Conservation (phyloP, 129 eudicot species). For the Apium graveolens region DNA sequence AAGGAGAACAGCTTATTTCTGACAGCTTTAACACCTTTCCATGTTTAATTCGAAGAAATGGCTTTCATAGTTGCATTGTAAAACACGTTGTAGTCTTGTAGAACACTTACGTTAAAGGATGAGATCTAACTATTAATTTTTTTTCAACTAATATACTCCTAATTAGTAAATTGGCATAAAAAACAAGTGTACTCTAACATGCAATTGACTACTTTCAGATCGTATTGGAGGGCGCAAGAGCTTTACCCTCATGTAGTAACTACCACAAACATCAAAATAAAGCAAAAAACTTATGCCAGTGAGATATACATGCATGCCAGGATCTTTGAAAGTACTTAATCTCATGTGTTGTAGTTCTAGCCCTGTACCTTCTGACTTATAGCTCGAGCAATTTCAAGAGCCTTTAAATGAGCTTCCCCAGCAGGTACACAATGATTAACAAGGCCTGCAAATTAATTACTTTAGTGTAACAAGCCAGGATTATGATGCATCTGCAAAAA, state of each 20-base stretch:
- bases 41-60: background rate
- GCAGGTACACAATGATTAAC: constrained; percentile 76
- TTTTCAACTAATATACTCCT: background rate
- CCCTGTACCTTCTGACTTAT: constrained; percentile 69
- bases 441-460: constrained; percentile 46
- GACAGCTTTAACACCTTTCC: background rate
- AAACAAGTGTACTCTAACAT: background rate
- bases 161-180: background rate
- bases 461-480: background rate
- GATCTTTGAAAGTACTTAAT: background rate
- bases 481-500: constrained; percentile 5
- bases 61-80: background rate
- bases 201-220: background rate
- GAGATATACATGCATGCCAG: background rate
- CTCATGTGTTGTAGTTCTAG: background rate
- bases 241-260: background rate
- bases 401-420: constrained; percentile 74
- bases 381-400: constrained; percentile 82
- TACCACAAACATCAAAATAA: background rate
- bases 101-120: background rate
- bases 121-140: background rate
- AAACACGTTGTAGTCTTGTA: background rate
- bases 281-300: background rate
- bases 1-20: background rate
- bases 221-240: background rate